These are phyloP conservation scores for Coelastrella sp. DNA, from an alignment of 139 green algal species.

Conservation along the genomic window DNA sequence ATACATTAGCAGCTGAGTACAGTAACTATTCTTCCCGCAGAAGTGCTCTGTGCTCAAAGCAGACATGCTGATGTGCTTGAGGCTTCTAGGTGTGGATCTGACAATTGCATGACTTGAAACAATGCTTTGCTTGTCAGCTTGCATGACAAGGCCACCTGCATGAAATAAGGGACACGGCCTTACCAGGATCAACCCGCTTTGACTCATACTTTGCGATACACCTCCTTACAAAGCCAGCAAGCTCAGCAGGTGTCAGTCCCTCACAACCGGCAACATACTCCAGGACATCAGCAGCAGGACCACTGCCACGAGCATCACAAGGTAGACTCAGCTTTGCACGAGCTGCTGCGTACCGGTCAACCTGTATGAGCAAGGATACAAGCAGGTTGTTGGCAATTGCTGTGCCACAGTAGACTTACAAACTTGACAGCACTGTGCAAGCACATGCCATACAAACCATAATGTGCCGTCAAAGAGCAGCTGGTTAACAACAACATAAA, in stretches of 20 bases:
- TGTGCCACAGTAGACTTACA: not conserved
- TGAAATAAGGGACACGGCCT: too few relatives aligned
- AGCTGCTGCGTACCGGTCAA: conserved; percentile 49
- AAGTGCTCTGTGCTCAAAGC: too few relatives aligned
- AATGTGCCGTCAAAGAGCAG: not conserved
- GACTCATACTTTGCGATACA: conserved; percentile 74
- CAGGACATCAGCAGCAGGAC: conserved; percentile 37
- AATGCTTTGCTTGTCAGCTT: too few relatives aligned
- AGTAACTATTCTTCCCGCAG: too few relatives aligned
- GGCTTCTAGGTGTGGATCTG: too few relatives aligned
- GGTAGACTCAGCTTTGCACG: conserved; percentile 69
- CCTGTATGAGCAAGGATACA: not conserved
- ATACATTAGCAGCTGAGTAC: too few relatives aligned
- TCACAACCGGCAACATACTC: conserved; percentile 74
- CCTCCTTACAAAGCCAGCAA: conserved; percentile 75
- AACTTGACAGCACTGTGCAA: too few relatives aligned
- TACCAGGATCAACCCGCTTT: conserved; percentile 94
- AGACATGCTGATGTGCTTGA: too few relatives aligned
- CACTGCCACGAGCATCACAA: conserved; percentile 45
- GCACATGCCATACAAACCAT: too few relatives aligned
- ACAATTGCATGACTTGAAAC: too few relatives aligned
- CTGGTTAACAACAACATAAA: too few relatives aligned
- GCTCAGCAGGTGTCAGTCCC: conserved; percentile 71
- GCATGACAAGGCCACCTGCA: too few relatives aligned
- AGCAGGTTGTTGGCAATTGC: not conserved